These are phyloP conservation scores for Rhynchospora tenuis DNA, from an alignment of 176 grass and related monocot species.

Conservation along the genomic window DNA sequence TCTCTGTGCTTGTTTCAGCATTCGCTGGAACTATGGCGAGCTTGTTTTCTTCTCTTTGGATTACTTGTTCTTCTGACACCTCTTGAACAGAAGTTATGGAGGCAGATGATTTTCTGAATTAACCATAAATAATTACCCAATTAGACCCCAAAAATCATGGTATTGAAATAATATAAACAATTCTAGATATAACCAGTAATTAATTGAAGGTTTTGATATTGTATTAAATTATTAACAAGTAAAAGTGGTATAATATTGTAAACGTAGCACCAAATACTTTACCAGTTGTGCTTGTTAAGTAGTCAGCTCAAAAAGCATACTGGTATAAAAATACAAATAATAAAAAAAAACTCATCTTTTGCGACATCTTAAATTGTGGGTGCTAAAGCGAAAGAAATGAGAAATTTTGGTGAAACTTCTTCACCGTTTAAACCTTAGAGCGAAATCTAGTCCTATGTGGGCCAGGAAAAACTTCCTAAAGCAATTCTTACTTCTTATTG, in stretches of 20 bases:
- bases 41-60: constrained; percentile 8
- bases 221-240: neutral
- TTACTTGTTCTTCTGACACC: neutral
- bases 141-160: neutral
- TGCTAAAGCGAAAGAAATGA: neutral
- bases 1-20: neutral
- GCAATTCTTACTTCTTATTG: neutral
- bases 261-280: neutral
- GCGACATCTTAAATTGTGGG: neutral
- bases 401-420: neutral
- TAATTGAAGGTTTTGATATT: neutral
- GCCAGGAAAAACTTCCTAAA: neutral
- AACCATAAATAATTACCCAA: neutral
- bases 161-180: neutral
- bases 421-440: neutral
- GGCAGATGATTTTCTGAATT: neutral
- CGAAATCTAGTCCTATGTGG: neutral
- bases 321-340: neutral
- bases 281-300: neutral
- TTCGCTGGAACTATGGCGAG: constrained; percentile 47
- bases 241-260: neutral
- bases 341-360: neutral
- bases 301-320: neutral
- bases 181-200: neutral
- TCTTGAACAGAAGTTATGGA: neutral